Evolutionary conservation across 345 rosid genomes (phyloP).

Genomic region (Ricinus communis): DNA sequence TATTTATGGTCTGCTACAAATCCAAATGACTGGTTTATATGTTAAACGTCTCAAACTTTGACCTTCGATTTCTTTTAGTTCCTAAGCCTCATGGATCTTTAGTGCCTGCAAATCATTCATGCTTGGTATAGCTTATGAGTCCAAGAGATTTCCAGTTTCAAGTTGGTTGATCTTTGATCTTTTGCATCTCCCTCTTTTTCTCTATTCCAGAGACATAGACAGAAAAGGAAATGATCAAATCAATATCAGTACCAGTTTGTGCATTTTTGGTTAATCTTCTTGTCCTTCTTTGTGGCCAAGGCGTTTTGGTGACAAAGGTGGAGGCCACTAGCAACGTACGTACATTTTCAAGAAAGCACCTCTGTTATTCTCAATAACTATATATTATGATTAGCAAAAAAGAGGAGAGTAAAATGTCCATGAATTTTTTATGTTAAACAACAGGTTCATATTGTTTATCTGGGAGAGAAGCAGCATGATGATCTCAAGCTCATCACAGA

Average conservation of each 20-base stretch:
- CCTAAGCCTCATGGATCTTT: too few relatives aligned
- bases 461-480: conserved; percentile 55
- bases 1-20: too few relatives aligned
- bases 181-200: neutral
- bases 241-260: conserved; percentile 2
- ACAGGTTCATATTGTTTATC: conserved; percentile 63
- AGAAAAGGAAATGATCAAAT: conserved; percentile 14
- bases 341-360: neutral
- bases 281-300: conserved; percentile 8
- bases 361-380: neutral
- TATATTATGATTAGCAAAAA: too few relatives aligned
- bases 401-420: neutral
- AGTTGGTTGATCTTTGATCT: neutral
- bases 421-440: neutral
- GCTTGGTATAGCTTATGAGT: neutral
- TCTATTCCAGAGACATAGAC: neutral
- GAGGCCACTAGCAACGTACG: conserved; percentile 27
- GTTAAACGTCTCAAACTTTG: conserved; percentile 8
- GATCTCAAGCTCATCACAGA: conserved; percentile 39
- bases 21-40: neutral
- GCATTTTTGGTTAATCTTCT: conserved; percentile 17
- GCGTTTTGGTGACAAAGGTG: conserved; percentile 12
- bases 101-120: neutral
- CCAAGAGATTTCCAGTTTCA: neutral
- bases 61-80: neutral